A percentile compares a stretch with the other conserved stretches of the same genome.
Evolutionary conservation across 352 stramenopile genomes (phyloP).

Genomic region (Globisporangium cystogenes): DNA sequence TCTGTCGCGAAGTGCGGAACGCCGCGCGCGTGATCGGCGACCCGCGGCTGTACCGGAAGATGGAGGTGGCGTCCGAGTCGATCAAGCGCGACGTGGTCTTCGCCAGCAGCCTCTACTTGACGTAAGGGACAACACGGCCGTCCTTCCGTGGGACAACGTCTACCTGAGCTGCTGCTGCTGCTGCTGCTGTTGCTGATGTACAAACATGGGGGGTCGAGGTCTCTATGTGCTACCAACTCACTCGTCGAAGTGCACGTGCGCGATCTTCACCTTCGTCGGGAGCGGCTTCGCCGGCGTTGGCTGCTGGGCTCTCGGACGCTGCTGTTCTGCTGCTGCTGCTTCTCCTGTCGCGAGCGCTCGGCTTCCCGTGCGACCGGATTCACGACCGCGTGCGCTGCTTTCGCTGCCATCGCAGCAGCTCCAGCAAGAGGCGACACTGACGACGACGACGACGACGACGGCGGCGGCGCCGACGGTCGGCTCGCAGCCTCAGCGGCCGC

Average conservation of each 20-base stretch:
- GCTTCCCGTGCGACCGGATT: not conserved
- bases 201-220: no score
- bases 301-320: no score
- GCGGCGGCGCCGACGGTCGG: no score
- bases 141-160: no score
- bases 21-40: constrained; percentile 94
- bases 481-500: not conserved
- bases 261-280: not conserved
- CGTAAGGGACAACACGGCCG: no score
- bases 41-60: constrained; percentile 94
- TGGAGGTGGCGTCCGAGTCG: constrained; percentile 94
- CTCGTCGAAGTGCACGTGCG: constrained; percentile 36
- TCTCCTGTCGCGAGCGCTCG: not conserved
- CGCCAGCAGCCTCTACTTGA: constrained; percentile 93
- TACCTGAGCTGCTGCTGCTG: no score
- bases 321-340: not conserved
- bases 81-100: constrained; percentile 99
- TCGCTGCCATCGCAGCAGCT: not conserved
- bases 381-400: not conserved
- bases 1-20: constrained; percentile 96
- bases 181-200: no score
- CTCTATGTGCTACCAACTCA: not conserved
- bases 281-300: not conserved
- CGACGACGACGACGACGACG: no score
- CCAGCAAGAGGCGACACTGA: not conserved